Evolutionary conservation across 2,329 filamentous ascomycete species (phyloP), one percentile per base, ranked within the genome.

Genomic region (Fusarium albosuccineum): DNA sequence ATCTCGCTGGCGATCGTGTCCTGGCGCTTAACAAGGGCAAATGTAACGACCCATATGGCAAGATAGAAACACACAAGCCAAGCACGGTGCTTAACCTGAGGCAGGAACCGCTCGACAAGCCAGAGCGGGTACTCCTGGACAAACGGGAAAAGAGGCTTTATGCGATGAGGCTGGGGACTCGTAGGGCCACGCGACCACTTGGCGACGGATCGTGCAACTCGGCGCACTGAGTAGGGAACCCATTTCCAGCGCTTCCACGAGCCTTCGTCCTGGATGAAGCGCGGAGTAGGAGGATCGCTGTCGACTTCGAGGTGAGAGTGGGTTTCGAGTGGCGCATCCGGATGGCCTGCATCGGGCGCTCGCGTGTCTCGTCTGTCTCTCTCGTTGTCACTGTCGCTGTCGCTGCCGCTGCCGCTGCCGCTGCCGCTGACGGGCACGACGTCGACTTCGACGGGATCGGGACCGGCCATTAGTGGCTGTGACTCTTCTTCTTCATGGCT

Each of bases 41-140:
- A 95, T 0, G 86, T 84, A 50, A 92, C 75, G 14, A 93, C 77
- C 92, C 92, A 96, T 51, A 86, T 77, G 30, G 85, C 83, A 49
- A 91, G 86, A 66, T 89, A 91, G 36, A 82, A 78, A 42, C 88
- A 77, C 50, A 91, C 80, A 6, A 92, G 80, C 70, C 81, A 81
- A n/a, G 86, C 75, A 40, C 89, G 87, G 53, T 91, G 88, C 65
- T 80, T 85, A 64, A 78, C 79, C 60, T 85, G 85, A 0, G 90
- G 89, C 3, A 92, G 79, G 68, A 87, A 86, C 55, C 81, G 84
- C 66, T 93, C 86, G 59, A 93, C 75, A 41, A 93, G 78, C 44
- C 80, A 78, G 61, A 92, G 80, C 2, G 92, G 92, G 33, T 86
- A 86, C 64, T 88, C 84, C 75, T 96, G 92, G 11, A 93, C 76